Evolutionary conservation across 2,329 filamentous ascomycete genomes (phyloP).

Genomic region (Diaporthe citriasiana): DNA sequence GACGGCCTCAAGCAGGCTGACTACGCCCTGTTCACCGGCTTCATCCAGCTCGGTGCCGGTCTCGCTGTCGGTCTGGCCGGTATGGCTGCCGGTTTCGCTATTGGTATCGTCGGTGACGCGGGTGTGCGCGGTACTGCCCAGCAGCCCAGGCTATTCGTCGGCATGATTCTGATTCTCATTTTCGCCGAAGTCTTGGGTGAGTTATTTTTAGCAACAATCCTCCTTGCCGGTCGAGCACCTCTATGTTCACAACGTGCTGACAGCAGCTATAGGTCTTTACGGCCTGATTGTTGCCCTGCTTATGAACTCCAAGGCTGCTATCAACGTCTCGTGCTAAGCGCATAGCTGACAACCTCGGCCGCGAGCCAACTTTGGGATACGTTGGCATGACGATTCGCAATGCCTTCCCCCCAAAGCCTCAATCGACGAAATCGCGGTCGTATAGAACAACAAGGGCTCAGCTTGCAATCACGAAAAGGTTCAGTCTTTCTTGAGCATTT

Average conservation of each 20-base stretch:
- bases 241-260: conserved; percentile 12
- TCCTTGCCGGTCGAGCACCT: not conserved
- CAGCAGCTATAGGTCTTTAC: conserved; percentile 82
- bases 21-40: conserved; percentile 80
- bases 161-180: conserved; percentile 99
- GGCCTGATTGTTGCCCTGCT: conserved; percentile 98
- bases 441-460: conserved; percentile 45
- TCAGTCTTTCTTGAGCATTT: conserved; percentile 23
- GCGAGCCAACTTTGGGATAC: conserved; percentile 42
- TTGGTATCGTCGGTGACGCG: conserved; percentile 89
- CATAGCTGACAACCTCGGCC: conserved; percentile 41
- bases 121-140: conserved; percentile 90
- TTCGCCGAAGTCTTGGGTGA: conserved; percentile 97
- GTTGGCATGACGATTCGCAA: conserved; percentile 26
- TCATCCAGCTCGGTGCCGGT: conserved; percentile 89
- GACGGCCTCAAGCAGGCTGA: conserved; percentile 80
- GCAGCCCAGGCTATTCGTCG: conserved; percentile 89
- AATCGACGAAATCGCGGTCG: conserved; percentile 46
- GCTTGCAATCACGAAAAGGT: conserved; percentile 23
- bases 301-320: conserved; percentile 95
- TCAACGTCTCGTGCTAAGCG: conserved; percentile 73
- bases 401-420: conserved; percentile 42
- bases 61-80: conserved; percentile 85
- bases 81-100: conserved; percentile 87
- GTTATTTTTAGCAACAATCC: conserved; percentile 51